Base-by-base conservation (phyloP, 495 filamentous ascomycete species). In the Schizothecium vesticola region DNA sequence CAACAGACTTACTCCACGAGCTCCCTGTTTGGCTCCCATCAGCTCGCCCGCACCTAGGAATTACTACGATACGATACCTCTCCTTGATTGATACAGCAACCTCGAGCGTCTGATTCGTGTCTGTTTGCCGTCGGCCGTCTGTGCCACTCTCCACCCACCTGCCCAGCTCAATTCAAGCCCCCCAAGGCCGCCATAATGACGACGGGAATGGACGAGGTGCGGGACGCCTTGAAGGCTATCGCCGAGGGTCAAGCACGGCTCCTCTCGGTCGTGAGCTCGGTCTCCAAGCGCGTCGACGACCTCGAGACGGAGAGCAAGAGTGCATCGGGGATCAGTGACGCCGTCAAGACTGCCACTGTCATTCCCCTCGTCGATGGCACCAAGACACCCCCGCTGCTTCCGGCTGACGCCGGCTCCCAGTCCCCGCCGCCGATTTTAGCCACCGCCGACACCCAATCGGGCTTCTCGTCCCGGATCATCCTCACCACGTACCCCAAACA, bases 401-500 rank as follows among this genome's bases (percentile, higher is more conserved):
- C 75, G 57, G 75, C 72, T 63, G 75, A 78, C 25, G 76, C 75
- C 26, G 76, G 76, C 65, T 73, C 71, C 3, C 69, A 74, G 67
- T 65, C 75, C n/a, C 68, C 76, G 22, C 58, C 69, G 21, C 72
- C 63, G 12, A 5, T 65, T 25, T 31, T 25, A 29, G 26, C 63
- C 26, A 5, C 76, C 25, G 31, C 70, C 6, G 70, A 73, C 0
- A 21, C 64, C 67, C 75, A 74, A 26, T 74, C 72, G 13, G 62
- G 60, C 36, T 78, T 78, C 72, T 69, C 76, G n/a, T 74, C 75
- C 25, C 75, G 76, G 19, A 73, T 76, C 60, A 71, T 73, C 74
- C 84, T 90, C 71, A 97, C 93, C 29, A 96, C 94, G 9, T 97
- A 99, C 80, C 95, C 95, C 43, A 91, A 91, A 67, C 95, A 97